Evolutionary conservation across 768 basidiomycete genomes (phyloP), one percentile per base, ranked within the genome.

Genomic region (Mycena maculata): DNA sequence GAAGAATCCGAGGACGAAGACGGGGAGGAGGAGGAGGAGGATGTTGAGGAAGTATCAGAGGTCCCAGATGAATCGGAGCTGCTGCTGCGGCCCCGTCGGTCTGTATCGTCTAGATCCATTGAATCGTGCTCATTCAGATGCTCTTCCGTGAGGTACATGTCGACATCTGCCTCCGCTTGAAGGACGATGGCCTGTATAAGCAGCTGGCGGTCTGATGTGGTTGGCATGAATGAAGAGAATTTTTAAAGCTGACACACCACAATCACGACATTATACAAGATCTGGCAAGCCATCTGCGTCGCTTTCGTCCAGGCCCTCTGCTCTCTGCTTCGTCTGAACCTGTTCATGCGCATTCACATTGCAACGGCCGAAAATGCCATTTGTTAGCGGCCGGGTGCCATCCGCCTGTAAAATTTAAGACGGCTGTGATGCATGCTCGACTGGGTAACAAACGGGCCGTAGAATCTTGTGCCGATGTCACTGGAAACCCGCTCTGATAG

Each of bases 1-100:
- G n/a, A n/a, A n/a, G n/a, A n/a, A n/a, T n/a, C n/a, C 59, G 52
- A 53, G 27, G 20, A 20, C 6, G 65, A 53, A 13, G 52, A 53
- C 3, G n/a, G 13, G 33, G 52, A 53, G 25, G 59, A 60, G 9
- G 13, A 12, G 36, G 47, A 49, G 31, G 47, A 50, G 7, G 48
- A 42, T 5, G 33, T 45, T 6, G 58, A 60, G 15, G 58, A 48
- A 2, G 48, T 48, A 39, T 48, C 31, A 4, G 56, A 58, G 7
- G 30, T 45, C 20, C 44, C 20, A 27, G 48, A 50, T 25, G 55
- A 11, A 23, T 56, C 55, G 6, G 10, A 13, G 36, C 9, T 11
- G 38, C 7, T 6, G 39, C 13, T 42, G 55, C n/a, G n/a, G n/a
- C n/a, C n/a, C 9, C 8, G 33, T 25, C n/a, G 28, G 16, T 52